Conservation (phyloP, 495 filamentous ascomycete species). For the Astrocystis sublimbata region DNA sequence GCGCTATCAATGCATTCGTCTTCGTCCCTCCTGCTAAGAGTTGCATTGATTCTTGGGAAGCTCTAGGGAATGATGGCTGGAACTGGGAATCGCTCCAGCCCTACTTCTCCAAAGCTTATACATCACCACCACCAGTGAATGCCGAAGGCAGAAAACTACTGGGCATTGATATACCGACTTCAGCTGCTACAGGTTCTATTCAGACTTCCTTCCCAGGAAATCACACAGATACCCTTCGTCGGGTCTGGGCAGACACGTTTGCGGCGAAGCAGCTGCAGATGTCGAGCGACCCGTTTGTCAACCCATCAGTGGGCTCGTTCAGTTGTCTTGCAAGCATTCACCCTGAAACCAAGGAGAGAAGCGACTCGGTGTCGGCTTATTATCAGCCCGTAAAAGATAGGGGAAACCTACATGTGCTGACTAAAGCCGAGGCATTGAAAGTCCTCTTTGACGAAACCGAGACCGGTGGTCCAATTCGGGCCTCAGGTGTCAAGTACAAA, state of each 20-base stretch:
- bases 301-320: constrained; percentile 45
- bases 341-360: constrained; percentile 38
- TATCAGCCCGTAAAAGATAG: constrained; percentile 35
- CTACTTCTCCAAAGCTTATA: constrained; percentile 44
- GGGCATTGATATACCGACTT: constrained; percentile 19
- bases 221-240: constrained; percentile 28
- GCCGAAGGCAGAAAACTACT: constrained; percentile 29
- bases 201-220: constrained; percentile 40
- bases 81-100: constrained; percentile 47
- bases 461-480: constrained; percentile 12
- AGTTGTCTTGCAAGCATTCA: constrained; percentile 44
- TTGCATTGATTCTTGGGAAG: constrained; percentile 55
- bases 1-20: constrained; percentile 56
- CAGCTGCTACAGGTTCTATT: constrained; percentile 38
- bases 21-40: constrained; percentile 45
- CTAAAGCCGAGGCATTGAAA: constrained; percentile 45
- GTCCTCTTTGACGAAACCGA: constrained; percentile 37
- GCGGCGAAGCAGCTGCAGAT: constrained; percentile 28
- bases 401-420: constrained; percentile 43
- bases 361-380: constrained; percentile 41
- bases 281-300: constrained; percentile 37
- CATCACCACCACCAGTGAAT: constrained; percentile 29
- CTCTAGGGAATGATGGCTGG: constrained; percentile 57
- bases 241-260: constrained; percentile 41
- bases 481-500: background rate